A percentile compares a stretch with the other conserved stretches of the same genome.
phyloP scores from a whole-genome alignment of 1,284 basidiomycete species.

The Sporisorium reilianum region DNA sequence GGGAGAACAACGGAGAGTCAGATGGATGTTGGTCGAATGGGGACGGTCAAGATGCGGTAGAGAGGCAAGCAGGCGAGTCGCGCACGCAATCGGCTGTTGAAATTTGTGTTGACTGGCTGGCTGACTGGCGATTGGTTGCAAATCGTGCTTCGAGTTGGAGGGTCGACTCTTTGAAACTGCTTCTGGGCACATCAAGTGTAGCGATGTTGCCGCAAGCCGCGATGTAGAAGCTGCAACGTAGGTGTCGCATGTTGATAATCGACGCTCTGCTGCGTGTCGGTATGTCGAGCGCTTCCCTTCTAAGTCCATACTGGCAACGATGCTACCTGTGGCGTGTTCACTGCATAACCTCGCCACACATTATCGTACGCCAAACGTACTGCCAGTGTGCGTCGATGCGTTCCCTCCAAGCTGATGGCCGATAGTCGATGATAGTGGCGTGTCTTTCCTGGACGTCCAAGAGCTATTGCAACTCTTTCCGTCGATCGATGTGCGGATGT shows the following conservation, averaged over 20 bases:
- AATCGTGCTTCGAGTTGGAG: not conserved
- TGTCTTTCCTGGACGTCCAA: no score
- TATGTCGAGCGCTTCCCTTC: no score
- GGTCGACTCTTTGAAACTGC: not conserved
- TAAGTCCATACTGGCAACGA: not conserved
- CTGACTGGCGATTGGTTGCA: not conserved
- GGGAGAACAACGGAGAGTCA: constrained; percentile 15
- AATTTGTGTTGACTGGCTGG: not conserved
- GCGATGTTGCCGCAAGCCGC: no score
- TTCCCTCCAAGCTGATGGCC: not conserved
- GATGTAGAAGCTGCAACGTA: no score
- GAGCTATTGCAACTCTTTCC: not conserved
- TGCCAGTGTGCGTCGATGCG: not conserved
- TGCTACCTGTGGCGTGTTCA: not conserved
- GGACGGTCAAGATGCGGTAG: no score
- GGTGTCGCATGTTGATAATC: no score
- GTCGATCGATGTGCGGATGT: constrained; percentile 3
- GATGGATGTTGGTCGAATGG: constrained; percentile 12
- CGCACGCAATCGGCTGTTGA: not conserved
- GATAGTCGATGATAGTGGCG: not conserved
- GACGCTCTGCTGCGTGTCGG: no score
- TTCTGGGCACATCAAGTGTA: not conserved
- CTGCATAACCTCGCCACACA: not conserved
- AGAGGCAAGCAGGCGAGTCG: not conserved
- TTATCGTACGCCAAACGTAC: not conserved